Percentiles rank a stretch among this genome's conserved stretches.
phyloP scores from a whole-genome alignment of 2,329 filamentous ascomycete species.

The Dendryphion nanum region DNA sequence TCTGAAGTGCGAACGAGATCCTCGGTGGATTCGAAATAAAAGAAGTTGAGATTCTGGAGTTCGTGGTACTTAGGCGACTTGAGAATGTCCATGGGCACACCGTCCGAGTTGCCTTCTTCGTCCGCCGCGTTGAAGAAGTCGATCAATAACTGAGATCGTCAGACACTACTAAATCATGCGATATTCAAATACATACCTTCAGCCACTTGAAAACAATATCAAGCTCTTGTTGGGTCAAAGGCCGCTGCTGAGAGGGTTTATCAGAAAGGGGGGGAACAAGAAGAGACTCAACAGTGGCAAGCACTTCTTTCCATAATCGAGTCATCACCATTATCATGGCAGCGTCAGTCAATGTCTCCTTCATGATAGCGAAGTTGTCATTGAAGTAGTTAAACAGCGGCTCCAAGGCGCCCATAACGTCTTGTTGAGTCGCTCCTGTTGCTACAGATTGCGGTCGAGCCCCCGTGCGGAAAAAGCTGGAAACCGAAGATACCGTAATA shows the following conservation, averaged over 20 bases:
- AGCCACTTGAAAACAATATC: slow-evolving; percentile 97
- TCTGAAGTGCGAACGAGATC: slow-evolving; percentile 94
- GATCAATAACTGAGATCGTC: slow-evolving; percentile 61
- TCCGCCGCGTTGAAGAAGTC: slow-evolving; percentile 94
- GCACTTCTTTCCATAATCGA: slow-evolving; percentile 93
- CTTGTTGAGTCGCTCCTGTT: slow-evolving; percentile 63
- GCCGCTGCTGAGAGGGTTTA: slow-evolving; percentile 83
- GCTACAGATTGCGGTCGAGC: slow-evolving; percentile 49
- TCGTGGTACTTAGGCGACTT: slow-evolving; percentile 99
- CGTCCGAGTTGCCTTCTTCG: slow-evolving; percentile 80
- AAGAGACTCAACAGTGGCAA: slow-evolving; percentile 85
- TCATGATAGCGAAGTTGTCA: slow-evolving; percentile 99
- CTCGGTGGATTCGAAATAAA: slow-evolving; percentile 92
- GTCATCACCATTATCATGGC: slow-evolving; percentile 99
- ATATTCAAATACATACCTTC: slow-evolving; percentile 43
- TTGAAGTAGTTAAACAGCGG: slow-evolving; percentile 93
- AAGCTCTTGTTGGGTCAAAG: slow-evolving; percentile 80
- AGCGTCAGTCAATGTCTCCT: slow-evolving; percentile 86
- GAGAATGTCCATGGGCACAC: slow-evolving; percentile 85
- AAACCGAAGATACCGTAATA: slow-evolving; percentile 69
- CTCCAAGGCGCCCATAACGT: slow-evolving; percentile 77
- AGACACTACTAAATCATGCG: not conserved
- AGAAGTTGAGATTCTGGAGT: slow-evolving; percentile 93
- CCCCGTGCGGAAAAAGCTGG: slow-evolving; percentile 60
- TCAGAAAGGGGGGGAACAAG: slow-evolving; percentile 93